Conservation (phyloP, 2,329 filamentous ascomycete species). For the Spiromastix sp. region DNA sequence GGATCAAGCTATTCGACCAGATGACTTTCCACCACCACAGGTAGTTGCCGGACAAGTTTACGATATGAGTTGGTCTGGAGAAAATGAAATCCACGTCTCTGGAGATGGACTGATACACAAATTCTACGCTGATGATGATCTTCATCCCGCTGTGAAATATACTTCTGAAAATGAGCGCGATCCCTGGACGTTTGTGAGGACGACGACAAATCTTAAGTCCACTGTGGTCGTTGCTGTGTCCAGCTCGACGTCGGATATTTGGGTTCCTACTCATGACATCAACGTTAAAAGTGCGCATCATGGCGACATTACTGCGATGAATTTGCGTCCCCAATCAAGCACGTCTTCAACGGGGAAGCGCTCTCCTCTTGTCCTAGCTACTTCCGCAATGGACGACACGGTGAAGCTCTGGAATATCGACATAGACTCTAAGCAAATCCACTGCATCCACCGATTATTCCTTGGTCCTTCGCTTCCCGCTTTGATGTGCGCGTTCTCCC, state of each 20-base stretch:
- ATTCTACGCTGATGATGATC: conserved; percentile 27
- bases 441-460: conserved; percentile 27
- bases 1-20: conserved; percentile 29
- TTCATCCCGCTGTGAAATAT: conserved; percentile 27
- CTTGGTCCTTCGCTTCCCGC: conserved; percentile 27
- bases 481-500: conserved; percentile 34
- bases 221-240: conserved; percentile 31
- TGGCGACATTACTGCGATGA: conserved; percentile 33
- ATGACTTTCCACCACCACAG: conserved; percentile 27
- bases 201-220: conserved; percentile 18
- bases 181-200: conserved; percentile 33
- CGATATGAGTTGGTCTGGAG: conserved; percentile 33
- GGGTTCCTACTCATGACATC: conserved; percentile 36
- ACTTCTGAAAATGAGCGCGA: conserved; percentile 19
- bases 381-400: conserved; percentile 35
- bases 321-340: conserved; percentile 27
- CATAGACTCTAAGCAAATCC: conserved; percentile 25
- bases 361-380: conserved; percentile 29
- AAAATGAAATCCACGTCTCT: conserved; percentile 28
- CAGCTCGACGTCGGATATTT: conserved; percentile 27
- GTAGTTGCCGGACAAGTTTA: conserved; percentile 29
- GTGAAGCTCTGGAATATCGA: conserved; percentile 36
- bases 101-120: conserved; percentile 31
- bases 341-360: conserved; percentile 14
- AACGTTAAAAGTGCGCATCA: conserved; percentile 29